Base-by-base conservation (phyloP, 805 yeast species). In the Zygoascus bituminiphila region DNA sequence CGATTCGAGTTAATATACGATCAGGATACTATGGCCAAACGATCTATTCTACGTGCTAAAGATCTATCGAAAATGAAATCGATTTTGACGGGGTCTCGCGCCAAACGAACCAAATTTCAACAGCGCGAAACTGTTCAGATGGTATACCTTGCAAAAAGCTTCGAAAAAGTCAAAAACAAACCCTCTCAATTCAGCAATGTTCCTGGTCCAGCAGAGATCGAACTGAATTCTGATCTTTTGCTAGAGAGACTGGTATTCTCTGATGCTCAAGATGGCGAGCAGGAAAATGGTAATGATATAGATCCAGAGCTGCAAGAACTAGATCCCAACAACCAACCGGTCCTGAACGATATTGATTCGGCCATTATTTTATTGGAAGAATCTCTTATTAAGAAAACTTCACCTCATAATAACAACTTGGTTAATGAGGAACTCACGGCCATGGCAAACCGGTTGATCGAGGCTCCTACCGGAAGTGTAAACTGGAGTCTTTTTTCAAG, bases 371-470 rank as follows among this genome's bases (percentile, higher is more conserved):
- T 93, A 25, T 69, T 89, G 49, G 75, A 89, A 54, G 68, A 82
- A 44, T 76, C 80, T 44, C 73, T 81, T 1, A 67, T 85, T 26
- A 74, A 76, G 48, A 83, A 79, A 47, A 78, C 84, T 1, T 75
- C 91, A 4, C 96, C 96, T 1, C 69, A 81, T 0, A 79, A 79
- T 19, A 78, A 82, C 59, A 72, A 79, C 0, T 68, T 93, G 45
- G 83, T 83, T 0, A 86, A 83, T 52, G 95, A 88, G 66, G 95
- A 89, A 61, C 67, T 88, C n/a, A 63, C 76, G 54, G 91, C 97
- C 0, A 65, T 87, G 37, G 82, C 85, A 2, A 75, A 77, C 42
- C 76, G 98, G 56, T 74, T 91, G 9, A 68, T 91, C 76, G 76
- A 63, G 70, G 62, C 56, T 54, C 72, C 74, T 9, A 59, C 61